Evolutionary conservation across 2,329 filamentous ascomycete species (phyloP), one percentile per base, ranked within the genome.

Genomic region (Pleoardoris graminearum): DNA sequence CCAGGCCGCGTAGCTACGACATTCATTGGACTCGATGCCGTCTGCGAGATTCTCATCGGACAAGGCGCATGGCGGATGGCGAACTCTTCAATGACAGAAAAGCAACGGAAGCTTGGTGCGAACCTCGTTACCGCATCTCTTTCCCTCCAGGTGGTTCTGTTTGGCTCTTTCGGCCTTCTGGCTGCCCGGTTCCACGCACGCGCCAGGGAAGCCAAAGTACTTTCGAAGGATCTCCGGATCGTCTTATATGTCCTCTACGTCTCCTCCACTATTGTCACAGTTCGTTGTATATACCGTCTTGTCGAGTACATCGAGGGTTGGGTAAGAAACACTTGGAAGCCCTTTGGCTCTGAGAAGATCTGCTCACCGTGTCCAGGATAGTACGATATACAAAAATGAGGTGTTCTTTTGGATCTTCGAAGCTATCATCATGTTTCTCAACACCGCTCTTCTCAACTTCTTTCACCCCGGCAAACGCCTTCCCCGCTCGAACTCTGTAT

Each of bases 1-100:
- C 82, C 82, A 0, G 81, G 81, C 3, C 77, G 82, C 3, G 76
- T 86, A 4, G 82, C 86, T 58, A 86, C 83, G 56, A 79, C 78
- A 3, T 82, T 86, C 55, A 71, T 86, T 30, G 71, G 78, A 1
- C 71, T 82, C 8, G 81, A 85, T 32, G 65, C 71, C 1, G 68
- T 78, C 0, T 77, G 85, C 33, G 79, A 83, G 39, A 61, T 78
- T 8, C 70, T 84, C 2, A 81, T 80, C 17, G 79, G 72, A 5
- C 79, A 80, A 45, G 82, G 82, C 1, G 81, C 79, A 3, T 73
- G 75, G 30, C 71, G 76, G 27, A 70, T 77, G 47, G 74, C 76
- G 4, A 77, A 80, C 46, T 66, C 67, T 1, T 61, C 53, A 12
- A 67, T 75, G 35, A 66, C 75, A 0, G 53, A 65, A 22, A 61